Evolutionary conservation across 768 basidiomycete genomes (phyloP).

Genomic region (Lactarius akahatsu): DNA sequence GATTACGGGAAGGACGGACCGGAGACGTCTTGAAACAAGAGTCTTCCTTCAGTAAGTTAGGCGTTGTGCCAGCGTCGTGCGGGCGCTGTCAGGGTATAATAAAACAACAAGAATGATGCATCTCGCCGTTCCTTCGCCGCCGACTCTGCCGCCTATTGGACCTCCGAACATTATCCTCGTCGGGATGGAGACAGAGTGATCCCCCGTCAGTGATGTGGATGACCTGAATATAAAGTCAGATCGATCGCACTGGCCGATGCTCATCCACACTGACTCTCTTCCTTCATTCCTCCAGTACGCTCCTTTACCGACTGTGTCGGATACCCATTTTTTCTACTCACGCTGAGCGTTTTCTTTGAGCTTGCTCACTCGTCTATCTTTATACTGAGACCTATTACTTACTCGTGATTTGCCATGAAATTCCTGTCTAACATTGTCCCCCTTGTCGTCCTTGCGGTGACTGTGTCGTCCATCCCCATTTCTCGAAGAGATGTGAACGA

Average conservation of each 20-base stretch:
- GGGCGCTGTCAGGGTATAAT: too few species aligned
- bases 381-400: background rate
- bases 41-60: too few species aligned
- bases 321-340: slow-evolving; percentile 8
- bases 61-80: too few species aligned
- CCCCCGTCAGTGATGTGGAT: background rate
- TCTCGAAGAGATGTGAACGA: slow-evolving; percentile 18
- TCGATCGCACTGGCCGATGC: background rate
- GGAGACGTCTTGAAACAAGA: background rate
- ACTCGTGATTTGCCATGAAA: slow-evolving; percentile 17
- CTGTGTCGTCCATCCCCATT: slow-evolving; percentile 20
- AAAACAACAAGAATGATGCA: background rate
- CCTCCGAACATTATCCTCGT: background rate
- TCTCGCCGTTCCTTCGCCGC: background rate
- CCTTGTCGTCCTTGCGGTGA: slow-evolving; percentile 6
- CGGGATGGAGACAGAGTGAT: slow-evolving; percentile 4
- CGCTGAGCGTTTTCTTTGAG: slow-evolving; percentile 18
- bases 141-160: background rate
- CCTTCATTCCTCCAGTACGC: slow-evolving; percentile 11
- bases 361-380: slow-evolving; percentile 6
- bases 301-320: slow-evolving; percentile 27
- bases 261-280: background rate
- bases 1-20: background rate
- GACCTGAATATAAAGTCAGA: background rate
- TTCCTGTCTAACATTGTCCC: slow-evolving; percentile 13